Evolutionary conservation across 1,139 yeast species (phyloP).

Genomic region (Taphrina wiesneri): DNA sequence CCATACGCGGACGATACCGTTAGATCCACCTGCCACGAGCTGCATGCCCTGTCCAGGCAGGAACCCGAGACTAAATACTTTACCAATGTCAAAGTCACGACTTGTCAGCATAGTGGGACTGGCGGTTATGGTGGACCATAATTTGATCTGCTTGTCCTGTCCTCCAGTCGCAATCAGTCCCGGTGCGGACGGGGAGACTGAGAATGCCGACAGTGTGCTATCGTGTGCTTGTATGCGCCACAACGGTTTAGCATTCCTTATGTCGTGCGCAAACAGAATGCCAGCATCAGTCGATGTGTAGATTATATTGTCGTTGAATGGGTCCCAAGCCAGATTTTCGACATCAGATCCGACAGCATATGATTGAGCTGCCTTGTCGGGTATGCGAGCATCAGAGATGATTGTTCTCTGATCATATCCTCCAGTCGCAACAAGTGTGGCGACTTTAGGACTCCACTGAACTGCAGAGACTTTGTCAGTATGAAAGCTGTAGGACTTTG

Average conservation of each 20-base stretch:
- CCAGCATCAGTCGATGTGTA: constrained; percentile 94
- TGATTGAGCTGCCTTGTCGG: constrained; percentile 62
- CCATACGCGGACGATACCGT: constrained; percentile 85
- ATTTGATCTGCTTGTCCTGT: constrained; percentile 78
- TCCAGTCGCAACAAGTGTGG: constrained; percentile 82
- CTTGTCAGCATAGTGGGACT: constrained; percentile 89
- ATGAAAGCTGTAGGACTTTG: constrained; percentile 55
- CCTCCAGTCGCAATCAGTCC: constrained; percentile 75
- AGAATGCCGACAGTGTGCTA: constrained; percentile 82
- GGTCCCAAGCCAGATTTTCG: constrained; percentile 74
- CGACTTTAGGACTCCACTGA: constrained; percentile 77
- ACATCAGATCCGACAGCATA: constrained; percentile 74
- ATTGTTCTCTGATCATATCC: constrained; percentile 87
- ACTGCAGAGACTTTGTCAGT: constrained; percentile 81
- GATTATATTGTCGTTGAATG: constrained; percentile 59
- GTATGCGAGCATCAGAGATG: constrained; percentile 78
- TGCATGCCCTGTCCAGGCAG: constrained; percentile 88
- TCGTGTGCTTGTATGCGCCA: constrained; percentile 99
- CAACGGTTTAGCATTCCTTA: constrained; percentile 54
- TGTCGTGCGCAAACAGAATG: constrained; percentile 83
- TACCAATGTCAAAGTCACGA: constrained; percentile 93
- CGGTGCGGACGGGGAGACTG: constrained; percentile 64
- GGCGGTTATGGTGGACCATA: constrained; percentile 62
- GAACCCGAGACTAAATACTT: constrained; percentile 78
- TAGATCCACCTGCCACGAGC: constrained; percentile 83